phyloP scores from a whole-genome alignment of 2,329 filamentous ascomycete genomes.

The Botrytis byssoidea region DNA sequence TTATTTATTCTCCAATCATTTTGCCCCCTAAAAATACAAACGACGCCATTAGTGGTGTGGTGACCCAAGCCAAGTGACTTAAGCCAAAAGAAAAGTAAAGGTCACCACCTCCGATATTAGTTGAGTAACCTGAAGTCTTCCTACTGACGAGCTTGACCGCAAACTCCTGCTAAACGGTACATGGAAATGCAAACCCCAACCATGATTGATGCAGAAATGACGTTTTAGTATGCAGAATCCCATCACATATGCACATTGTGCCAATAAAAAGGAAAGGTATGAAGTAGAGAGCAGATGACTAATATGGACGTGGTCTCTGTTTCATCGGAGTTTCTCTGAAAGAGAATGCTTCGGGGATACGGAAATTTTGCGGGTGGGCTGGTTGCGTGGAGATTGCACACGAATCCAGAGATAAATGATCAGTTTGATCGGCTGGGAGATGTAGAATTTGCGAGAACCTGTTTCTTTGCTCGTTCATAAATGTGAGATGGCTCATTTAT shows the following conservation, averaged over 20 bases:
- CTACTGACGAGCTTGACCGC: not conserved
- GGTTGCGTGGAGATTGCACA: not conserved
- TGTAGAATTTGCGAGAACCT: not conserved
- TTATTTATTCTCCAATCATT: not conserved
- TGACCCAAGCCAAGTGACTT: not conserved
- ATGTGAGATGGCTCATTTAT: not conserved
- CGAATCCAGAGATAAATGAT: not conserved
- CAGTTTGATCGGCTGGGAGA: not conserved
- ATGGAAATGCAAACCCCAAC: not conserved
- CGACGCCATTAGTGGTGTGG: not conserved
- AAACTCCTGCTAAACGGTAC: not conserved
- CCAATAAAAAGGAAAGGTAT: not conserved
- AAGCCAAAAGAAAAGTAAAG: not conserved
- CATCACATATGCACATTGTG: not conserved
- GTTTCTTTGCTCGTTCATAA: not conserved
- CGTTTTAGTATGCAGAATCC: not conserved
- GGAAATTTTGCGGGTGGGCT: not conserved
- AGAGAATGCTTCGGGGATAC: not conserved
- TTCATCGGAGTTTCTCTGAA: not conserved
- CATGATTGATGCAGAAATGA: not conserved
- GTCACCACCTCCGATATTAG: no score
- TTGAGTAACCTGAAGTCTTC: not conserved
- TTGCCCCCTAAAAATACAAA: not conserved
- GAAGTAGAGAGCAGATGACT: not conserved
- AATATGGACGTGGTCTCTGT: not conserved